Conservation (phyloP, 2,329 filamentous ascomycete genomes). For the Venturia asperata region DNA sequence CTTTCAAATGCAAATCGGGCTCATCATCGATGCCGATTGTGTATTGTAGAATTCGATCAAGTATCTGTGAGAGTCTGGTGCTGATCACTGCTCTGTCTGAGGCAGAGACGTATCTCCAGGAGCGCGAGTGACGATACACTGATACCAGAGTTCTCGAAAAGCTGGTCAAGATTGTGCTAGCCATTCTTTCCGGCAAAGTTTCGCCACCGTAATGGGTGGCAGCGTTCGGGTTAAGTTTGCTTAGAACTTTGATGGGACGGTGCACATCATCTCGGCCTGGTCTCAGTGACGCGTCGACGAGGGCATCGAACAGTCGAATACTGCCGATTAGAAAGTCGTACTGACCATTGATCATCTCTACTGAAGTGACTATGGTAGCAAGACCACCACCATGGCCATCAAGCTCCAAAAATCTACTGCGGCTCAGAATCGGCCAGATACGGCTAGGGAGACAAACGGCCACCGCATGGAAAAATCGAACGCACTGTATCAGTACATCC, state of each 20-base stretch:
- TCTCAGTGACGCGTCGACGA: constrained; percentile 68
- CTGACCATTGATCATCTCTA: constrained; percentile 69
- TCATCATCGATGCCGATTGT: constrained; percentile 68
- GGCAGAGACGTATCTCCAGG: constrained; percentile 71
- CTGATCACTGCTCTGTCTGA: constrained; percentile 64
- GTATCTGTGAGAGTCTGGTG: constrained; percentile 57
- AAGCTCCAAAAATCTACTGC: constrained; percentile 70
- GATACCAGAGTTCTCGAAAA: constrained; percentile 72
- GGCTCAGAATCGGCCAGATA: constrained; percentile 82
- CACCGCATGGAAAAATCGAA: constrained; percentile 71
- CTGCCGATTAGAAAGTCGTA: constrained; percentile 72
- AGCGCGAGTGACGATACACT: constrained; percentile 75
- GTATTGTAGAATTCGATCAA: constrained; percentile 64
- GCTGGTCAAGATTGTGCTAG: constrained; percentile 62
- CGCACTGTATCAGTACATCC: constrained; percentile 64
- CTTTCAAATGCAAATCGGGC: constrained; percentile 38
- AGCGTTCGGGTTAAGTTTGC: constrained; percentile 36
- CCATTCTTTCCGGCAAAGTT: constrained; percentile 69
- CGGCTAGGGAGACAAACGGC: constrained; percentile 67
- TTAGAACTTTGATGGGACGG: constrained; percentile 40
- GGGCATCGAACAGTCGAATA: constrained; percentile 62
- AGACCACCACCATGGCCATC: constrained; percentile 71
- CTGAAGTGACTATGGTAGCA: constrained; percentile 68
- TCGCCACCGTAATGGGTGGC: constrained; percentile 40
- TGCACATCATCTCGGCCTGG: constrained; percentile 59